Evolutionary conservation across 2,329 filamentous ascomycete species (phyloP).

Genomic region (Stylonectria norvegica): DNA sequence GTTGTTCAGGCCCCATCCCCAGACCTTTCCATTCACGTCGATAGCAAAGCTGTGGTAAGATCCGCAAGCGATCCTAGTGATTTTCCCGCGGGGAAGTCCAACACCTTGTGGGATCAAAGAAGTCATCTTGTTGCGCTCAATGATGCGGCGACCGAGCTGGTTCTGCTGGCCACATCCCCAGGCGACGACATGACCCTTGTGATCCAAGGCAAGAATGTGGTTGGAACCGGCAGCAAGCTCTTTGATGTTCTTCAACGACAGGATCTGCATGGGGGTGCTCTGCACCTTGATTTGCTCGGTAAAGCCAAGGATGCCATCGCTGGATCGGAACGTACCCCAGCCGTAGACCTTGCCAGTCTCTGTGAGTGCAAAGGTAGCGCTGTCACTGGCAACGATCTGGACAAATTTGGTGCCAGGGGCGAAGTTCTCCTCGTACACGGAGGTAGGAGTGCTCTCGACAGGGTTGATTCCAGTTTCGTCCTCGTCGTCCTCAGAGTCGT

Average conservation of each 20-base stretch:
- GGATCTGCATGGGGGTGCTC: constrained; percentile 51
- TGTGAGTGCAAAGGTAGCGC: constrained; percentile 72
- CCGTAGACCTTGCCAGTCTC: constrained; percentile 73
- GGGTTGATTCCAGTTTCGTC: constrained; percentile 67
- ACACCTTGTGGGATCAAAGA: constrained; percentile 59
- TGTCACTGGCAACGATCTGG: constrained; percentile 70
- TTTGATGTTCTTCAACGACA: constrained; percentile 63
- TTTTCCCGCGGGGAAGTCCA: constrained; percentile 54
- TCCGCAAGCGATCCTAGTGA: constrained; percentile 57
- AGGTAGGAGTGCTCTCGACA: constrained; percentile 63
- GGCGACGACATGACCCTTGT: constrained; percentile 60
- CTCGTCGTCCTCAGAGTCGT: constrained; percentile 56
- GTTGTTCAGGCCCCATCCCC: constrained; percentile 83
- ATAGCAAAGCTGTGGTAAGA: constrained; percentile 83
- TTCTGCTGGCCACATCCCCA: constrained; percentile 72
- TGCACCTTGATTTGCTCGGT: constrained; percentile 50
- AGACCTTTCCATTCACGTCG: constrained; percentile 66
- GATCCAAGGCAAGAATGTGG: constrained; percentile 66
- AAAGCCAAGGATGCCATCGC: constrained; percentile 64
- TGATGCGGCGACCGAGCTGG: constrained; percentile 57
- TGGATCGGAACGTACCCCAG: constrained; percentile 75
- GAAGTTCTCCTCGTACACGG: constrained; percentile 57
- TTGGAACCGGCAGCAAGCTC: constrained; percentile 65
- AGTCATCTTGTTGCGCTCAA: constrained; percentile 61
- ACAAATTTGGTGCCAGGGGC: constrained; percentile 57